Evolutionary conservation across 306 rosid species (phyloP).

Genomic region (Datisca glomerata): DNA sequence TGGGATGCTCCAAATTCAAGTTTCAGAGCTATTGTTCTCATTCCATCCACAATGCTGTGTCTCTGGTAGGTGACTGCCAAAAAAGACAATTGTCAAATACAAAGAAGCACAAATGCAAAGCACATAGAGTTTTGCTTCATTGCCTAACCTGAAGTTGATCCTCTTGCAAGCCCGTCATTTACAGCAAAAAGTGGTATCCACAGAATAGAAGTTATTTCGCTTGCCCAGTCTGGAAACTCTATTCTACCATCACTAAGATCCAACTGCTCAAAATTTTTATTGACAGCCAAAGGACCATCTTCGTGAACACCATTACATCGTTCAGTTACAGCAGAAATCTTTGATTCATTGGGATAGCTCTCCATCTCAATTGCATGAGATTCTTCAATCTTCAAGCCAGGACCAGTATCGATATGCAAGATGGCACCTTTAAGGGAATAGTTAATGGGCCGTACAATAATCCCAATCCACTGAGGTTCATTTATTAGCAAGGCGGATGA

Average conservation of each 20-base stretch:
- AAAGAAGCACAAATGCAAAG: constrained; percentile 10
- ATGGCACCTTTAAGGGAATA: constrained; percentile 87
- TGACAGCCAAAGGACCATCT: constrained; percentile 23
- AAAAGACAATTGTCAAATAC: constrained; percentile 18
- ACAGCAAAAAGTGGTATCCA: constrained; percentile 78
- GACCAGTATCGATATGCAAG: constrained; percentile 92
- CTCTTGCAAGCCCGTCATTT: constrained; percentile 63
- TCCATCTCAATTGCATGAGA: constrained; percentile 77
- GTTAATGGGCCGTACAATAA: constrained; percentile 68
- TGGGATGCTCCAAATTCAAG: constrained; percentile 86
- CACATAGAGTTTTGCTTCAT: constrained; percentile 15
- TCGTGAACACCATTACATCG: constrained; percentile 27
- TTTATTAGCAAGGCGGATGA: constrained; percentile 87
- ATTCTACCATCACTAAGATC: constrained; percentile 52
- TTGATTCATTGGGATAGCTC: constrained; percentile 29
- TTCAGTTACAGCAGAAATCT: constrained; percentile 22
- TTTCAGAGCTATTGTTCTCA: constrained; percentile 92
- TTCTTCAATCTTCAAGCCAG: constrained; percentile 71
- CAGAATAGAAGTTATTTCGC: constrained; percentile 57
- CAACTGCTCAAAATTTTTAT: constrained; percentile 44
- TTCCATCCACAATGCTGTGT: constrained; percentile 86
- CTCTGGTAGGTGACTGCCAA: constrained; percentile 65
- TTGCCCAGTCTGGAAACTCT: constrained; percentile 96
- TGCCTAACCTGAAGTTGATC: constrained; percentile 82
- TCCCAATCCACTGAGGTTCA: constrained; percentile 94